Conservation (phyloP, 2,329 filamentous ascomycete species). For the Hawksworthiomyces lignivorus region DNA sequence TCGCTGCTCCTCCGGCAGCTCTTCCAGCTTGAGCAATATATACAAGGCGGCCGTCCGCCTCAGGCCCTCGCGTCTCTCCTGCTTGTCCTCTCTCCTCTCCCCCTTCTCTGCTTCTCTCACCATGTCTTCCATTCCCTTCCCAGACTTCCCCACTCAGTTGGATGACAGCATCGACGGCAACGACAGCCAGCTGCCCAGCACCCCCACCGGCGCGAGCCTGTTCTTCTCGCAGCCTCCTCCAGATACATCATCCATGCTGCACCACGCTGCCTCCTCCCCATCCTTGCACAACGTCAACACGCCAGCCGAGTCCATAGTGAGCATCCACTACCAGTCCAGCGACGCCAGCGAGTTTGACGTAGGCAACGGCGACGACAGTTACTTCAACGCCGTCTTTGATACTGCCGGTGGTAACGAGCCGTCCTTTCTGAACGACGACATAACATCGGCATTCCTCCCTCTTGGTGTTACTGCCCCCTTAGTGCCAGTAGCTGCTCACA, state of each 20-base stretch:
- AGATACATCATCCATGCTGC: slow-evolving; percentile 34
- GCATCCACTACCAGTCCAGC: slow-evolving; percentile 40
- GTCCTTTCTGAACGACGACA: slow-evolving; percentile 35
- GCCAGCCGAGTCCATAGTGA: slow-evolving; percentile 41
- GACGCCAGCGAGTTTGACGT: slow-evolving; percentile 35
- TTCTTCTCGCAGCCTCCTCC: slow-evolving; percentile 30
- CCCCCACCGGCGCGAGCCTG: slow-evolving; percentile 20
- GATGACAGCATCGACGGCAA: slow-evolving; percentile 15
- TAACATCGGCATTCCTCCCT: slow-evolving; percentile 8
- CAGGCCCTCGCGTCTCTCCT: slow-evolving; percentile 7
- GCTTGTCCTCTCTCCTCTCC: background rate
- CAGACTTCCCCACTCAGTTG: slow-evolving; percentile 19
- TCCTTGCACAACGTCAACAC: slow-evolving; percentile 32
- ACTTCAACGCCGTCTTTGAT: slow-evolving; percentile 36
- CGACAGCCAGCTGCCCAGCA: slow-evolving; percentile 9
- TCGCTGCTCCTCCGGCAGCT: background rate
- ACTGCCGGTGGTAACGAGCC: slow-evolving; percentile 33
- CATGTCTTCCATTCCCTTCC: slow-evolving; percentile 25
- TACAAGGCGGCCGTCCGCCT: slow-evolving; percentile 7
- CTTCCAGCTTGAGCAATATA: slow-evolving; percentile 6
- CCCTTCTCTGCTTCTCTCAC: slow-evolving; percentile 10
- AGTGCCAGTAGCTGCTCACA: background rate
- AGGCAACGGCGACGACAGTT: slow-evolving; percentile 31
- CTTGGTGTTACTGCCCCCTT: slow-evolving; percentile 6
- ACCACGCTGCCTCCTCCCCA: slow-evolving; percentile 33